These are phyloP conservation scores for Begonia loranthoides DNA, from an alignment of 306 rosid genomes.

Conservation along the genomic window DNA sequence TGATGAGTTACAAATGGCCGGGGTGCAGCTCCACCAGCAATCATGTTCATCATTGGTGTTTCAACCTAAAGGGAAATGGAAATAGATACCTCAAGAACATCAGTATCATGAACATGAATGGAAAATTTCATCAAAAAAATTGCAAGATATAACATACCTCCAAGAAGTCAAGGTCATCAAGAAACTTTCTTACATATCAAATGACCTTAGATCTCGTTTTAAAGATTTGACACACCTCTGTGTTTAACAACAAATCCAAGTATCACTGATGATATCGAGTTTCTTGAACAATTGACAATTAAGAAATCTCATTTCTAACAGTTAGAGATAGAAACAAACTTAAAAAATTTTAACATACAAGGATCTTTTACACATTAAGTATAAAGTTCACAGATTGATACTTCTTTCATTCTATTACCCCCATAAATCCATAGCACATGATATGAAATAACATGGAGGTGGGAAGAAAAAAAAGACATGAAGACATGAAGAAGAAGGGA, in stretches of 20 bases:
- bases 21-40: constrained; percentile 96
- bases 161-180: constrained; percentile 68
- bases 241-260: constrained; percentile 76
- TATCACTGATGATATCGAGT: constrained; percentile 81
- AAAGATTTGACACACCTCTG: constrained; percentile 73
- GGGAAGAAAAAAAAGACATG: too few relatives aligned
- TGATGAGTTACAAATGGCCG: constrained; percentile 87
- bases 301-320: too few relatives aligned
- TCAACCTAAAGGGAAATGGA: constrained; percentile 56
- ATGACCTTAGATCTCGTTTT: constrained; percentile 61
- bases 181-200: constrained; percentile 49
- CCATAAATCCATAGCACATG: too few relatives aligned
- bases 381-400: too few relatives aligned
- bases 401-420: too few relatives aligned
- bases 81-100: too few relatives aligned
- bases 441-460: too few relatives aligned
- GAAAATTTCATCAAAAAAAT: not conserved
- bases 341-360: too few relatives aligned
- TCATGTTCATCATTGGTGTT: constrained; percentile 99
- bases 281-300: constrained; percentile 28
- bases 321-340: too few relatives aligned
- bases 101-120: too few relatives aligned
- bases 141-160: constrained; percentile 47
- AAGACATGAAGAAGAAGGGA: too few relatives aligned
- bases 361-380: too few relatives aligned